Conservation (phyloP, 805 yeast genomes). For the Starmerella apis region DNA sequence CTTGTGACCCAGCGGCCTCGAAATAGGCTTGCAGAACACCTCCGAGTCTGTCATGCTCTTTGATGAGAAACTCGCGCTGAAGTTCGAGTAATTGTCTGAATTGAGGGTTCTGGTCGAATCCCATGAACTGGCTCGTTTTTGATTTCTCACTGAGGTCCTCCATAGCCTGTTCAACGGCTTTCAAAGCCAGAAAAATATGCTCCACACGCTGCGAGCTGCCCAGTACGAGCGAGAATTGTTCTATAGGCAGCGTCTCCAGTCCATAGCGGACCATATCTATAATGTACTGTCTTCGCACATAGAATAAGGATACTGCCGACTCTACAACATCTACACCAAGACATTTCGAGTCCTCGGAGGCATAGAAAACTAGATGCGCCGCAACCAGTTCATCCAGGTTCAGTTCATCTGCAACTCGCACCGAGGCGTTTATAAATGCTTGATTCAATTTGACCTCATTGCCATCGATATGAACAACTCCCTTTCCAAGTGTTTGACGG, state of each 20-base stretch:
- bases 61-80: slow-evolving; percentile 51
- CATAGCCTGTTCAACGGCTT: slow-evolving; percentile 47
- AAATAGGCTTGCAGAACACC: slow-evolving; percentile 46
- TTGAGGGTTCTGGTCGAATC: slow-evolving; percentile 34
- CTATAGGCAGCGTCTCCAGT: slow-evolving; percentile 14
- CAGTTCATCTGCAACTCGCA: slow-evolving; percentile 51
- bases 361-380: slow-evolving; percentile 54
- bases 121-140: slow-evolving; percentile 46
- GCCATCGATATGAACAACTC: slow-evolving; percentile 41
- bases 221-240: not conserved
- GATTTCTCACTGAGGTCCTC: slow-evolving; percentile 41
- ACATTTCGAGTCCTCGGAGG: slow-evolving; percentile 35
- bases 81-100: slow-evolving; percentile 44
- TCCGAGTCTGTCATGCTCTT: slow-evolving; percentile 62
- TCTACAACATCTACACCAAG: slow-evolving; percentile 32
- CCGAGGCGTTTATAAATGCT: slow-evolving; percentile 51
- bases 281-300: slow-evolving; percentile 60
- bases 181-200: slow-evolving; percentile 46
- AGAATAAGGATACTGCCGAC: slow-evolving; percentile 55
- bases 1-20: not conserved
- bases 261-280: slow-evolving; percentile 36
- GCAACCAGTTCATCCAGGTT: slow-evolving; percentile 66
- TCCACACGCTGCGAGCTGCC: slow-evolving; percentile 30
- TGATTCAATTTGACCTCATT: slow-evolving; percentile 52
- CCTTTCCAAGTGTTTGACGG: slow-evolving; percentile 30